Evolutionary conservation across 192 early-diverging fungal species (phyloP).

Genomic region (Geosiphon pyriformis): DNA sequence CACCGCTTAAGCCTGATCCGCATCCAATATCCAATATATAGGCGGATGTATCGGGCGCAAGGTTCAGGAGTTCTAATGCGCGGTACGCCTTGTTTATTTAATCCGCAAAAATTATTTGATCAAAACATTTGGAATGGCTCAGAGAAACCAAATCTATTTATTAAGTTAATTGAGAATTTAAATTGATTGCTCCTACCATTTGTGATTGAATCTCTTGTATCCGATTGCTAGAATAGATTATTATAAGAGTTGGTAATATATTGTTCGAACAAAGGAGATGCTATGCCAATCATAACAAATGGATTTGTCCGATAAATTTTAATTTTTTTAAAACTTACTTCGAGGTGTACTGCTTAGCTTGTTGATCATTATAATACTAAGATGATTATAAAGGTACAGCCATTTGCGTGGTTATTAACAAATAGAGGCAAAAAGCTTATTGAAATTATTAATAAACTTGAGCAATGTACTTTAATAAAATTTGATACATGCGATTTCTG

Average conservation of each 20-base stretch:
- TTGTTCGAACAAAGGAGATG: background rate
- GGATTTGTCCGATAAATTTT: background rate
- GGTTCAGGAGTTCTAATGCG: slow-evolving; percentile 83
- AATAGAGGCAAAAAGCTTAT: too few relatives aligned
- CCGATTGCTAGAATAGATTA: slow-evolving; percentile 62
- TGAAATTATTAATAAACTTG: background rate
- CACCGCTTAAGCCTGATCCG: slow-evolving; percentile 92
- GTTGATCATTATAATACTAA: slow-evolving; percentile 89
- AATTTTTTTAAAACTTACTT: slow-evolving; percentile 51
- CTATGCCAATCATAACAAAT: background rate
- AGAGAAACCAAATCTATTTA: background rate
- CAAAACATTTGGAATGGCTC: too few relatives aligned
- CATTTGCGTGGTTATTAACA: background rate
- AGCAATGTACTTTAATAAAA: background rate
- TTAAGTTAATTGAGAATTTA: background rate
- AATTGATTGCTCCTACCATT: slow-evolving; percentile 49
- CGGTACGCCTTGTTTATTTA: slow-evolving; percentile 52
- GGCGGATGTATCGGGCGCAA: slow-evolving; percentile 66
- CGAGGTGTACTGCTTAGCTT: slow-evolving; percentile 91
- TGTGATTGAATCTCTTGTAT: slow-evolving; percentile 91
- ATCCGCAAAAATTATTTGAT: background rate
- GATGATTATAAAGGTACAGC: background rate
- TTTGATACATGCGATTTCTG: slow-evolving; percentile 75
- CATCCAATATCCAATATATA: slow-evolving; percentile 95
- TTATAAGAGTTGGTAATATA: background rate